phyloP scores from a whole-genome alignment of 768 basidiomycete genomes.

The Mrakia gelida region DNA sequence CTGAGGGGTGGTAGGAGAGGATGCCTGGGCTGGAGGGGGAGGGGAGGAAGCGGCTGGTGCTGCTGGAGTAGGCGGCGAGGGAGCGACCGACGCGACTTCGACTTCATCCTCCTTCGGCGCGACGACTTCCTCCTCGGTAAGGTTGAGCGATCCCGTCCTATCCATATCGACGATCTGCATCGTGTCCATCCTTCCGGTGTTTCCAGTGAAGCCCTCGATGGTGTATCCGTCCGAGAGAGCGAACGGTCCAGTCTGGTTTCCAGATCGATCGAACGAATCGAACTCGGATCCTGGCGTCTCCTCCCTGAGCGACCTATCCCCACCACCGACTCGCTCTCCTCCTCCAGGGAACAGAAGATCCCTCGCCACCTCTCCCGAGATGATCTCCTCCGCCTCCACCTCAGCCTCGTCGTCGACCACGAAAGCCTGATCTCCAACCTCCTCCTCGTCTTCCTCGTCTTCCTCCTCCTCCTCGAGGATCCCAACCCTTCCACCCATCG shows the following conservation, averaged over 20 bases:
- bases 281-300: slow-evolving; percentile 6
- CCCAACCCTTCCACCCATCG: slow-evolving; percentile 18
- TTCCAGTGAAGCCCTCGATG: slow-evolving; percentile 40
- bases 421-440: slow-evolving; percentile 24
- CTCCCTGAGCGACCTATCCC: not conserved
- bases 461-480: slow-evolving; percentile 39
- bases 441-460: slow-evolving; percentile 37
- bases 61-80: not conserved
- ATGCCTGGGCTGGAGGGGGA: not conserved
- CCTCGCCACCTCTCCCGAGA: not conserved
- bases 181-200: slow-evolving; percentile 34
- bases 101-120: not conserved
- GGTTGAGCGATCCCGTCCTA: not conserved
- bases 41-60: not conserved
- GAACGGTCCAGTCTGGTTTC: slow-evolving; percentile 33
- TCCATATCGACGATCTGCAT: slow-evolving; percentile 9
- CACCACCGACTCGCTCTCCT: not conserved
- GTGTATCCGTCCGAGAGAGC: slow-evolving; percentile 44
- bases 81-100: not conserved
- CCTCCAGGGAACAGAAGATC: not conserved
- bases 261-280: slow-evolving; percentile 34
- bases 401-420: not conserved
- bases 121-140: not conserved
- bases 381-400: not conserved
- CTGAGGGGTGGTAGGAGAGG: not conserved